Evolutionary conservation across 345 rosid genomes (phyloP).

Genomic region (Eucalyptus camaldulensis): DNA sequence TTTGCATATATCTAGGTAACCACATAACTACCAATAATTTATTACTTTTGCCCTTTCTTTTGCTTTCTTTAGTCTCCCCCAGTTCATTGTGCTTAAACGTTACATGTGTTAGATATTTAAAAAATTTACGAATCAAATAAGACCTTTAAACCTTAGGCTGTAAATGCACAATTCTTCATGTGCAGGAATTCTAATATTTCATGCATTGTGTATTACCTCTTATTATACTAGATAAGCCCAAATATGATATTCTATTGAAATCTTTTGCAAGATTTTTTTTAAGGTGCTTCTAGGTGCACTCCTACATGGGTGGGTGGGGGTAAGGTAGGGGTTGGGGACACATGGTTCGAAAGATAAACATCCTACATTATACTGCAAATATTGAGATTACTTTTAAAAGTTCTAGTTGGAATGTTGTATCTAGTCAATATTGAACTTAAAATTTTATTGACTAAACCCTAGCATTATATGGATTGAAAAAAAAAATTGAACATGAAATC

Average conservation of each 20-base stretch:
- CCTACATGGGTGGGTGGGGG: not conserved
- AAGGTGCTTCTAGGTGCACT: not conserved
- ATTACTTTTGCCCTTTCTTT: not conserved
- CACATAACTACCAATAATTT: not conserved
- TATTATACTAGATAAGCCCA: not conserved
- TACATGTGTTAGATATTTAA: not conserved
- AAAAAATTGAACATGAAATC: not conserved
- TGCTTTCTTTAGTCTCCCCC: not conserved
- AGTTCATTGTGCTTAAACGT: not conserved
- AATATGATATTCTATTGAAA: not conserved
- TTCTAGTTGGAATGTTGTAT: not conserved
- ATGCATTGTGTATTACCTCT: not conserved
- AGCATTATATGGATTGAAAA: not conserved
- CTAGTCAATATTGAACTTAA: not conserved
- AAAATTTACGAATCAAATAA: not conserved
- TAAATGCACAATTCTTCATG: not conserved
- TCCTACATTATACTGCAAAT: not conserved
- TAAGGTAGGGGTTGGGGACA: not conserved
- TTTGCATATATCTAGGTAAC: not conserved
- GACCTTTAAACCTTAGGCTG: not conserved
- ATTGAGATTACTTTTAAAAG: not conserved
- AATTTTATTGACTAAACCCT: not conserved
- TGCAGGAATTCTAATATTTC: not conserved
- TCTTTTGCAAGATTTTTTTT: not conserved
- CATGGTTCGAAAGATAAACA: not conserved